Evolutionary conservation across 1,139 yeast species (phyloP), one percentile per base, ranked within the genome.

Genomic region (Scheffersomyces lignicola): DNA sequence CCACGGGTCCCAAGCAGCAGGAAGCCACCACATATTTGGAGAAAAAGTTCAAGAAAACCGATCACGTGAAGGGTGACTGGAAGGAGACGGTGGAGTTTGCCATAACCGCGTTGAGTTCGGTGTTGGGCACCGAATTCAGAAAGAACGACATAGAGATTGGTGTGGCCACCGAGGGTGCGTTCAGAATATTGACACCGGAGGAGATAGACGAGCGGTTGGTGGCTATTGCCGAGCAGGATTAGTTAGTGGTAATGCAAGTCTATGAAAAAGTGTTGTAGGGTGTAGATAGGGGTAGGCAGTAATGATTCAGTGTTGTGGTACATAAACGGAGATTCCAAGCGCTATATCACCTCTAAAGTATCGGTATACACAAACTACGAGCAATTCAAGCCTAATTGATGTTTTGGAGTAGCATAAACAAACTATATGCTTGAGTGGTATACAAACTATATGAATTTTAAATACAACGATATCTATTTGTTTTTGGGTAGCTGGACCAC

Each of bases 1-100:
- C 97, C 15, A 86, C 97, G 1, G 98, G 98, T 3, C 97, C 97
- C 37, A 92, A 92, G 63, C 97, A 89, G 64, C 97, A 90, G 58
- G 98, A 92, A 62, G 89, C 96, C 26, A 82, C 84, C 44, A 89
- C 96, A 31, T 82, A 83, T 49, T 73, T 92, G 54, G 97, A 94
- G 59, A 90, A 94, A 73, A 87, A 85, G 58, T 84, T 83, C 60
- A 92, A 92, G 67, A 85, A 84, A 62, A 77, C 75, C 53, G 82
- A 78, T 34, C 55, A 67, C 43, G 83, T 82, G 17, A 80, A 83
- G 41, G 97, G 96, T 17, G 87, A 82, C 56, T 88, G 96, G 96
- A 79, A 83, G 55, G 76, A 78, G 41, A 88, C 90, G 12, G 95
- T 88, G 8, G 98, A 92, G 59, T 79, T 83, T 58, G 96, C 94